Conservation (phyloP, 495 filamentous ascomycete genomes). For the Annulohypoxylon bovei region DNA sequence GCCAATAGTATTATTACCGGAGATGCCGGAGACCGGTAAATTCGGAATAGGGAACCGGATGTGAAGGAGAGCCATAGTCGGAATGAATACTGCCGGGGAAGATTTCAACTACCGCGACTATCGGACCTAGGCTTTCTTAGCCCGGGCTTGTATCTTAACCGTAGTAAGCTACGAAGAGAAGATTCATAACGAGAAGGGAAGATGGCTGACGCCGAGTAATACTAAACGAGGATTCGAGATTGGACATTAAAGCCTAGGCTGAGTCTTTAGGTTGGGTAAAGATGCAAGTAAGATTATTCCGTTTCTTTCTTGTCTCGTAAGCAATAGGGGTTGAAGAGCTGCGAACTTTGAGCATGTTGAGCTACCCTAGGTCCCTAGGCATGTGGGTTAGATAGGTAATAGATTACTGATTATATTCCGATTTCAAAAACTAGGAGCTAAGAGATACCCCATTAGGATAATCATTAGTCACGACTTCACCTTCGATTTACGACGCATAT, state of each 20-base stretch:
- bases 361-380: too few relatives aligned
- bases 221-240: not conserved
- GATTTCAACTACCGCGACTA: slow-evolving; percentile 34
- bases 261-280: not conserved
- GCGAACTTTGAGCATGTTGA: not conserved
- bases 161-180: slow-evolving; percentile 19
- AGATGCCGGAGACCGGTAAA: slow-evolving; percentile 41
- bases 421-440: slow-evolving; percentile 22
- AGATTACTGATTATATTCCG: not conserved
- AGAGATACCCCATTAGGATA: slow-evolving; percentile 35
- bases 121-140: slow-evolving; percentile 12
- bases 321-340: not conserved
- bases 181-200: not conserved
- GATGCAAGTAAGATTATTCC: slow-evolving; percentile 16
- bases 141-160: slow-evolving; percentile 23
- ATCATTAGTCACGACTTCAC: not conserved
- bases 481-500: not conserved
- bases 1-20: slow-evolving; percentile 42
- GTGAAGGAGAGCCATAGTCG: slow-evolving; percentile 24
- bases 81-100: slow-evolving; percentile 38
- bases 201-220: not conserved
- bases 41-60: slow-evolving; percentile 34
- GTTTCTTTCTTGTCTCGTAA: not conserved
- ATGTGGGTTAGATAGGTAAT: not conserved
- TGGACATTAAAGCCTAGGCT: slow-evolving; percentile 13